Evolutionary conservation across 2,329 filamentous ascomycete genomes (phyloP).

Genomic region (Eurotiales sp.): DNA sequence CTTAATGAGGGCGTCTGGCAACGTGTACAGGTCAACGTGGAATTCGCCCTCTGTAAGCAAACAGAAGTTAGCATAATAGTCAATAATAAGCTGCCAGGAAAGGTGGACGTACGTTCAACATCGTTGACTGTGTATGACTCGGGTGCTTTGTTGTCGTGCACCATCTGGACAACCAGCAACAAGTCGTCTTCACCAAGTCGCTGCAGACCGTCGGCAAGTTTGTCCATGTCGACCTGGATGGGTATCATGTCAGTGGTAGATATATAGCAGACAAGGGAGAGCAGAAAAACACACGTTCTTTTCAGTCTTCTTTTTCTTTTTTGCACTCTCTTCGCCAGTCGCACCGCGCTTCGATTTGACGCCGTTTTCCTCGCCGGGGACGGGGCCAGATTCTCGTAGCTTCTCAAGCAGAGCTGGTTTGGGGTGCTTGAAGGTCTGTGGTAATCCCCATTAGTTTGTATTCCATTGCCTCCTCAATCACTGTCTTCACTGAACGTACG

Average conservation of each 20-base stretch:
- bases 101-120: slow-evolving; percentile 70
- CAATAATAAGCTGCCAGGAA: too few relatives aligned
- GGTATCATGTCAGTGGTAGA: background rate
- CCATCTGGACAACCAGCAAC: slow-evolving; percentile 92
- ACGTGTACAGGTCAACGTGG: slow-evolving; percentile 96
- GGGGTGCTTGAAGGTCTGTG: slow-evolving; percentile 78
- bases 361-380: slow-evolving; percentile 69
- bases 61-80: background rate
- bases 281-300: slow-evolving; percentile 49
- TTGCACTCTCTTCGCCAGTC: slow-evolving; percentile 56
- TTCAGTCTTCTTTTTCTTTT: slow-evolving; percentile 71
- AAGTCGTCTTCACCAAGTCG: slow-evolving; percentile 90
- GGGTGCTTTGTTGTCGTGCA: slow-evolving; percentile 91
- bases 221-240: slow-evolving; percentile 77
- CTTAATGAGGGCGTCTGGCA: slow-evolving; percentile 83
- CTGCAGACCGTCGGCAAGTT: slow-evolving; percentile 85
- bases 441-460: slow-evolving; percentile 24
- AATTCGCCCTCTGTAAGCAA: slow-evolving; percentile 90
- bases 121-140: slow-evolving; percentile 98
- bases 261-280: background rate
- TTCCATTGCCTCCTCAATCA: background rate
- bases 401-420: slow-evolving; percentile 76
- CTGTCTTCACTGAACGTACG: slow-evolving; percentile 40
- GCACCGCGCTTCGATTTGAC: slow-evolving; percentile 59
- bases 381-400: slow-evolving; percentile 77